Evolutionary conservation across 345 rosid species (phyloP).

Genomic region (Brassica nigra): DNA sequence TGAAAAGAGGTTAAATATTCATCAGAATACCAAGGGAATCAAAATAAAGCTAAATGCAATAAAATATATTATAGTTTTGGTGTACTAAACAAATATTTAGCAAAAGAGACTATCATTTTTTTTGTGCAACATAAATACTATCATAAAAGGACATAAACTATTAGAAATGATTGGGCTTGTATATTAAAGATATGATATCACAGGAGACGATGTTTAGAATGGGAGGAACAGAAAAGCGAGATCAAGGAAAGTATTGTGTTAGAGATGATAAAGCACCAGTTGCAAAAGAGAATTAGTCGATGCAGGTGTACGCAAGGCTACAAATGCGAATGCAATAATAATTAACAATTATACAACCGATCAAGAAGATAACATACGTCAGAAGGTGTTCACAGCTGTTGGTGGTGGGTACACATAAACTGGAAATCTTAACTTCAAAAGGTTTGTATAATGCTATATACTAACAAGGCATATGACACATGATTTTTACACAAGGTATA

Average conservation of each 20-base stretch:
- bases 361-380: not conserved
- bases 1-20: not conserved
- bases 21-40: not conserved
- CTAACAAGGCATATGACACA: not conserved
- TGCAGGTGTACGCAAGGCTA: not conserved
- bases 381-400: conserved; percentile 6
- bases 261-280: not conserved
- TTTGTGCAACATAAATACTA: not conserved
- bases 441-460: not conserved
- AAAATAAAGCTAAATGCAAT: not conserved
- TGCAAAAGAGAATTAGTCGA: not conserved
- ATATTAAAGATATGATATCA: not conserved
- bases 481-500: not conserved
- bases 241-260: not conserved
- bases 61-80: not conserved
- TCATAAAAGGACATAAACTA: not conserved
- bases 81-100: not conserved
- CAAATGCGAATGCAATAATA: not conserved
- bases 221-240: not conserved
- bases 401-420: not conserved
- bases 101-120: not conserved
- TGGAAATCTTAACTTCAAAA: not conserved
- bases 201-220: not conserved
- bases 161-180: not conserved
- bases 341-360: not conserved